These are phyloP conservation scores for Mucor racemosus DNA, from an alignment of 371 early-diverging fungal species.

Conservation along the genomic window DNA sequence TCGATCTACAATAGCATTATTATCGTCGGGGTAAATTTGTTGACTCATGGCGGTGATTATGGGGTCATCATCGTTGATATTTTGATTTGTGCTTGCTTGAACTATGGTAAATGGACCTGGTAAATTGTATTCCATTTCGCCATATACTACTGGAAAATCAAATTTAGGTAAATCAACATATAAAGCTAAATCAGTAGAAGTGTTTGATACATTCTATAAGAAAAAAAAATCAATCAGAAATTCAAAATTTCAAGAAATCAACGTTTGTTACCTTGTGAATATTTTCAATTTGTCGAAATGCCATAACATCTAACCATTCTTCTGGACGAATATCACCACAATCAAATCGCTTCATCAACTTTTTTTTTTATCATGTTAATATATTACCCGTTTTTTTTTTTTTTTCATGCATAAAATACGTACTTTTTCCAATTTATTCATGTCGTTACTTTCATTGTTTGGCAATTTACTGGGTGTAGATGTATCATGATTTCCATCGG, in stretches of 20 bases:
- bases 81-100: not conserved
- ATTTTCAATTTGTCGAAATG: constrained; percentile 82
- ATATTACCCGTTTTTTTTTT: not conserved
- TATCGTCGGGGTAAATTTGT: constrained; percentile 23
- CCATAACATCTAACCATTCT: constrained; percentile 92
- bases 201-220: constrained; percentile 56
- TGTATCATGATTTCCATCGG: constrained; percentile 62
- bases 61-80: constrained; percentile 24
- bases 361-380: not conserved
- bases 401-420: not conserved
- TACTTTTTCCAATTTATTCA: constrained; percentile 89
- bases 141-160: constrained; percentile 91
- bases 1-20: not conserved
- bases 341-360: constrained; percentile 82
- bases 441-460: constrained; percentile 56
- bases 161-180: constrained; percentile 92
- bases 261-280: constrained; percentile 65
- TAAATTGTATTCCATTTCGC: constrained; percentile 67
- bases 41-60: constrained; percentile 43
- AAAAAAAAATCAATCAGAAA: not conserved
- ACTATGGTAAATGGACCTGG: constrained; percentile 27
- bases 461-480: constrained; percentile 67
- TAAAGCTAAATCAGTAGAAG: constrained; percentile 67
- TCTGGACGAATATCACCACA: constrained; percentile 82
- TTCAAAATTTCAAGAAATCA: not conserved